Evolutionary conservation across 2,329 filamentous ascomycete genomes (phyloP), one percentile per base, ranked within the genome.

Genomic region (Leptographium procerum): DNA sequence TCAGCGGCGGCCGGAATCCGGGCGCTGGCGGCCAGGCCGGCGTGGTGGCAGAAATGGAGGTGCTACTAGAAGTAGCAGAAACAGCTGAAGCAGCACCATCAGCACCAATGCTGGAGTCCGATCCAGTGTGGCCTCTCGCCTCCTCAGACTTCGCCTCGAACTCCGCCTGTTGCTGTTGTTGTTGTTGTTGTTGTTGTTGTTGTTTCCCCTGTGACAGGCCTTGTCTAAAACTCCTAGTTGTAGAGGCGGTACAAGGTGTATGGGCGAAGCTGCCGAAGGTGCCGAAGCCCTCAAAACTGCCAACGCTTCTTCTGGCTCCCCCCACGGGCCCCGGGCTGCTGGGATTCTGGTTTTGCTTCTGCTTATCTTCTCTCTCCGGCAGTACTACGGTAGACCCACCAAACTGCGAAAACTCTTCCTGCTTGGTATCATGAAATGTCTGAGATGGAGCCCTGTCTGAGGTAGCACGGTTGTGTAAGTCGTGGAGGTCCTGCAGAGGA

Each of bases 1-100:
- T 60, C 43, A 40, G 9, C 9, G 60, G 59, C 5, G 22, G 36
- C 2, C 7, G 10, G 36, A 64, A 61, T 3, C 60, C 60, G 2
- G 52, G 57, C 22, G 57, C 48, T 5, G 19, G 56, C 50, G 40
- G 55, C 47, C 47, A 31, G 3, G 19, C 16, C 43, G 8, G 31
- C 26, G 19, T 19, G 13, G 16, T 22, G 4, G 11, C 56, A 19
- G 28, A 22, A 9, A 3, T 43, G 13, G 28, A 16, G 3, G 31
- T 8, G 24, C 4, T 26, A 22, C 14, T 7, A 28, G 47, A 24
- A 26, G 24, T 11, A 14, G 31, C 53, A 2, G 28, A 16, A 10
- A 14, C 19, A 19, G 52, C 16, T 19, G 34, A 4, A 14, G 22
- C 24, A 22, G 31, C 14, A 16, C 10, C 10, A 13, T 31, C 34